Evolutionary conservation across 1,139 yeast species (phyloP).

Genomic region (Hanseniaspora uvarum): DNA sequence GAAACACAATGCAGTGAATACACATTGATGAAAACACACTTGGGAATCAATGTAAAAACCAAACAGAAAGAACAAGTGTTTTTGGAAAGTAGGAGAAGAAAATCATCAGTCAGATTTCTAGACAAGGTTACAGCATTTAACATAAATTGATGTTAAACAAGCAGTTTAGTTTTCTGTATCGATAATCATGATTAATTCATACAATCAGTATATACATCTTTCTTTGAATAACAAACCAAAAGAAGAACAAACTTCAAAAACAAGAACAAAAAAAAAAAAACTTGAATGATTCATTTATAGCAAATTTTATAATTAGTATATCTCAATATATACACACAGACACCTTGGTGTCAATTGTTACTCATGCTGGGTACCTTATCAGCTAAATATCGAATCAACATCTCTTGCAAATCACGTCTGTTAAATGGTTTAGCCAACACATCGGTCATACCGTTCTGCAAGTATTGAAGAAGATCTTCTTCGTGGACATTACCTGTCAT

Average conservation of each 20-base stretch:
- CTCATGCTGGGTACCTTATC: slow-evolving; percentile 31
- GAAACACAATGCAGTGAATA: slow-evolving; percentile 6
- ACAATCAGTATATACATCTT: too few relatives aligned
- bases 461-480: slow-evolving; percentile 66
- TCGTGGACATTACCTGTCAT: slow-evolving; percentile 87
- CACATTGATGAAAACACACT: slow-evolving; percentile 2
- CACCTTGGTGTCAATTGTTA: background rate
- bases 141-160: background rate
- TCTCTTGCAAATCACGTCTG: slow-evolving; percentile 67
- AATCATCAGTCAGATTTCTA: slow-evolving; percentile 58
- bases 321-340: background rate
- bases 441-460: slow-evolving; percentile 85
- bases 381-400: slow-evolving; percentile 57
- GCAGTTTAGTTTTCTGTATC: too few relatives aligned
- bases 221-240: too few relatives aligned
- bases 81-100: background rate
- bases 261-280: background rate
- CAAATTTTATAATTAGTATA: background rate
- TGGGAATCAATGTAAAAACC: background rate
- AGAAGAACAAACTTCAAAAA: too few relatives aligned
- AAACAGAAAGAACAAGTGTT: background rate
- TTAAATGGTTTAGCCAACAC: slow-evolving; percentile 87
- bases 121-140: slow-evolving; percentile 43
- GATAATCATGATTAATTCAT: too few relatives aligned
- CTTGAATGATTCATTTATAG: background rate